Conservation (phyloP, 2,329 filamentous ascomycete species). For the Paracamarosporium sp. region DNA sequence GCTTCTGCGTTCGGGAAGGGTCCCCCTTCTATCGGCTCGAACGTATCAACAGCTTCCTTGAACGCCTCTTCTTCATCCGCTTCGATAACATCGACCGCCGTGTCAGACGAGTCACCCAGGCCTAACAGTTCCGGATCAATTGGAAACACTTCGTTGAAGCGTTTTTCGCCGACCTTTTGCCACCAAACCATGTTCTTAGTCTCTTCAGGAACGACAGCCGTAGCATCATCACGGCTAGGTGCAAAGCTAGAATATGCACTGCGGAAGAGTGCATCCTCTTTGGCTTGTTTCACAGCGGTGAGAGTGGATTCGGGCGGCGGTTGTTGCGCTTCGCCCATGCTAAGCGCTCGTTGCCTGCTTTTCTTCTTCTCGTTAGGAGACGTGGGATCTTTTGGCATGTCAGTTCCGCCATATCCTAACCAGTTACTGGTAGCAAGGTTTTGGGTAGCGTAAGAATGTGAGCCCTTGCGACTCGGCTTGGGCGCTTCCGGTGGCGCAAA, state of each 20-base stretch:
- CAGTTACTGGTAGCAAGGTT: slow-evolving; percentile 71
- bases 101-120: slow-evolving; percentile 46
- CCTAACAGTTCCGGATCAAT: slow-evolving; percentile 52
- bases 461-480: slow-evolving; percentile 48
- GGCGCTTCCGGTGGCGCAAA: slow-evolving; percentile 62
- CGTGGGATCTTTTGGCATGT: slow-evolving; percentile 49
- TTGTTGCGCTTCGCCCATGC: slow-evolving; percentile 67
- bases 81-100: slow-evolving; percentile 42
- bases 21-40: slow-evolving; percentile 36
- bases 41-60: slow-evolving; percentile 47
- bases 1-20: slow-evolving; percentile 30
- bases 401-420: slow-evolving; percentile 60
- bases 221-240: slow-evolving; percentile 75
- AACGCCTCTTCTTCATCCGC: slow-evolving; percentile 44
- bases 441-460: slow-evolving; percentile 69
- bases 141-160: slow-evolving; percentile 70
- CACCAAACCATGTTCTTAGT: slow-evolving; percentile 77
- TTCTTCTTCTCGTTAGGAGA: slow-evolving; percentile 71
- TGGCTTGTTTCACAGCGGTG: slow-evolving; percentile 60
- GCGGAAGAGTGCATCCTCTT: slow-evolving; percentile 77
- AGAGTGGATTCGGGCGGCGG: slow-evolving; percentile 47
- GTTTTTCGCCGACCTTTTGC: slow-evolving; percentile 72
- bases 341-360: slow-evolving; percentile 75
- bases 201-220: slow-evolving; percentile 71
- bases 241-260: slow-evolving; percentile 83